These are phyloP conservation scores for Acanthamoeba triangularis DNA, from an alignment of 208 protist genomes.

Conservation along the genomic window DNA sequence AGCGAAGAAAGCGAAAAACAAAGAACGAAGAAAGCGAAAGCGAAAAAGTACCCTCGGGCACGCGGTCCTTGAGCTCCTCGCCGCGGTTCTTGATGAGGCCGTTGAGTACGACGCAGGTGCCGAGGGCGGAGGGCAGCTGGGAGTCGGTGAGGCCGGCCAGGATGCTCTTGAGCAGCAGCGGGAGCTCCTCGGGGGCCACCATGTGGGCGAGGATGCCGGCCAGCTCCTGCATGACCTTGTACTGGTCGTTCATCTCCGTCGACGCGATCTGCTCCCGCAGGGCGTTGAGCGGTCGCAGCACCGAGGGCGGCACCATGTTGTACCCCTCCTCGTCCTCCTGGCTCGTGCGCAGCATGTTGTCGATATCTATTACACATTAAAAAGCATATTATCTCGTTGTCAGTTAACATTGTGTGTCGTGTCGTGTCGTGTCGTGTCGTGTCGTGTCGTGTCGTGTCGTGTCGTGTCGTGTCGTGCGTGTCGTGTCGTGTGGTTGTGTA, in stretches of 20 bases:
- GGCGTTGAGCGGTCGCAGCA: constrained; percentile 74
- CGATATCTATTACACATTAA: constrained; percentile 68
- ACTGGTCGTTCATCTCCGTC: constrained; percentile 84
- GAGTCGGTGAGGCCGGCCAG: constrained; percentile 80
- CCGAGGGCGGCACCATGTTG: constrained; percentile 73
- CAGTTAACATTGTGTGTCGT: background rate
- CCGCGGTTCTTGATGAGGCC: constrained; percentile 61
- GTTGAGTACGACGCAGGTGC: constrained; percentile 86
- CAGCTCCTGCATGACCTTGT: constrained; percentile 74
- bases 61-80: constrained; percentile 1
- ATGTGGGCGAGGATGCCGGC: constrained; percentile 21
- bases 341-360: constrained; percentile 77
- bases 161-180: constrained; percentile 75
- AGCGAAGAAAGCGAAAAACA: background rate
- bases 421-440: too few relatives aligned
- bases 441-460: too few relatives aligned
- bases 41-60: background rate
- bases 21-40: background rate
- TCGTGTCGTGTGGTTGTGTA: too few relatives aligned
- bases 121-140: constrained; percentile 72
- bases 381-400: background rate
- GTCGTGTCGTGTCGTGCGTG: too few relatives aligned
- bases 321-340: constrained; percentile 23
- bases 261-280: constrained; percentile 76
- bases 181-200: constrained; percentile 72